phyloP scores from a whole-genome alignment of 1,139 yeast genomes.

The Yamadazyma dushanensis region DNA sequence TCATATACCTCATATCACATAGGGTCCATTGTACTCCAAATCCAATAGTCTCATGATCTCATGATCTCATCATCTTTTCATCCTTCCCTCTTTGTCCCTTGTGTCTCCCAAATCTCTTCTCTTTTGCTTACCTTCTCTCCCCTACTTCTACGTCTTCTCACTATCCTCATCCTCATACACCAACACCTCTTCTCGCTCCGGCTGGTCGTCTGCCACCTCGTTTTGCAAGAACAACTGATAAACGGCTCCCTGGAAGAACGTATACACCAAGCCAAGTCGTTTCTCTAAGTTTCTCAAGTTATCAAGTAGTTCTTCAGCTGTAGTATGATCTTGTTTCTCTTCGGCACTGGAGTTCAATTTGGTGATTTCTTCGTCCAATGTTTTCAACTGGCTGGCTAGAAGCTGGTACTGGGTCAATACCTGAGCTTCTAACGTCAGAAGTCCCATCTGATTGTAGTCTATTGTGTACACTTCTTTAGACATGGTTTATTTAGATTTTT shows the following conservation, averaged over 20 bases:
- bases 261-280: constrained; percentile 64
- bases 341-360: constrained; percentile 23
- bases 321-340: constrained; percentile 12
- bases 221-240: constrained; percentile 46
- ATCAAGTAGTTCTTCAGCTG: constrained; percentile 36
- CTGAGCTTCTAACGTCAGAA: constrained; percentile 39
- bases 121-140: neutral
- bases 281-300: constrained; percentile 59
- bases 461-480: constrained; percentile 12
- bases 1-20: no score
- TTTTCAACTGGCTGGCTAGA: constrained; percentile 42
- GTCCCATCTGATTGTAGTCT: constrained; percentile 32
- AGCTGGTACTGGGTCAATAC: constrained; percentile 49
- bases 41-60: no score
- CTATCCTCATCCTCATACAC: constrained; percentile 8
- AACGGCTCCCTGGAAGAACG: constrained; percentile 68
- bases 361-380: constrained; percentile 33
- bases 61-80: no score
- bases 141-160: neutral
- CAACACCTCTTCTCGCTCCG: constrained; percentile 7
- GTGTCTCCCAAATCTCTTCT: no score
- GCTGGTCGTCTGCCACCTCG: constrained; percentile 10
- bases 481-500: constrained; percentile 3
- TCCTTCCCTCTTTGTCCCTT: no score
- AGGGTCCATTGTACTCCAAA: no score